These are phyloP conservation scores for Xanthoconium purpureum DNA, from an alignment of 768 basidiomycete species.

Conservation along the genomic window DNA sequence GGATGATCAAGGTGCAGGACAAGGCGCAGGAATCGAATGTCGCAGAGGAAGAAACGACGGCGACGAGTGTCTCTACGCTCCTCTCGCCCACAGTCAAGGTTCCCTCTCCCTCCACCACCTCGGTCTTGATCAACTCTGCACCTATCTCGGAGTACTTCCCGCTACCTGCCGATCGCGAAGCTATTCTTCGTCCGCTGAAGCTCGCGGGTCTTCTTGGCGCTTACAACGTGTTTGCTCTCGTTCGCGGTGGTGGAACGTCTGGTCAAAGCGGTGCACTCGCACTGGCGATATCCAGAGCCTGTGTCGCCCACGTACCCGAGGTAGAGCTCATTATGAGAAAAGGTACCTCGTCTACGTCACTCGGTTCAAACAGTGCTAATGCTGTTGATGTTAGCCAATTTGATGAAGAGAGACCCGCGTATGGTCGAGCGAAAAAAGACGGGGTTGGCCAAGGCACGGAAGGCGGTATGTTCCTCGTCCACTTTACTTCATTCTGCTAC, in stretches of 20 bases:
- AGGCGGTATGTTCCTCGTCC: slow-evolving; percentile 66
- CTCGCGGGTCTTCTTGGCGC: slow-evolving; percentile 80
- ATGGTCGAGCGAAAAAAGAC: slow-evolving; percentile 99
- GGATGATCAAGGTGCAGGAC: slow-evolving; percentile 72
- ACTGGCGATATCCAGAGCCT: slow-evolving; percentile 71
- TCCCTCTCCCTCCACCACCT: slow-evolving; percentile 47
- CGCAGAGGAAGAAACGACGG: neutral
- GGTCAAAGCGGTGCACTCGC: slow-evolving; percentile 85
- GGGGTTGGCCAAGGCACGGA: slow-evolving; percentile 86
- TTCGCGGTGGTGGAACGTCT: slow-evolving; percentile 84
- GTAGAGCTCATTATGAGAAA: slow-evolving; percentile 63
- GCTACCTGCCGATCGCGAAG: slow-evolving; percentile 71
- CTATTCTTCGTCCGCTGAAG: slow-evolving; percentile 78
- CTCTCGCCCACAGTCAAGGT: slow-evolving; percentile 18
- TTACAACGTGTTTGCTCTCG: slow-evolving; percentile 74
- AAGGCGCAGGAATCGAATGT: slow-evolving; percentile 33
- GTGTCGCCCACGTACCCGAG: slow-evolving; percentile 68
- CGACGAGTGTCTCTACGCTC: slow-evolving; percentile 13
- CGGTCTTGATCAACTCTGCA: slow-evolving; percentile 81
- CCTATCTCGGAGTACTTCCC: slow-evolving; percentile 81
- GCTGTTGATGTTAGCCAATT: slow-evolving; percentile 55
- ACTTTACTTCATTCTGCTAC: neutral
- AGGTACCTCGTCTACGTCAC: slow-evolving; percentile 42
- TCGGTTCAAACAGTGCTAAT: neutral
- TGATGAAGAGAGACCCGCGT: slow-evolving; percentile 88